A percentile compares a stretch with the other conserved stretches of the same genome.
These are phyloP conservation scores for Vaccinium corymbosum DNA, from an alignment of 148 eudicot species.

Conservation along the genomic window DNA sequence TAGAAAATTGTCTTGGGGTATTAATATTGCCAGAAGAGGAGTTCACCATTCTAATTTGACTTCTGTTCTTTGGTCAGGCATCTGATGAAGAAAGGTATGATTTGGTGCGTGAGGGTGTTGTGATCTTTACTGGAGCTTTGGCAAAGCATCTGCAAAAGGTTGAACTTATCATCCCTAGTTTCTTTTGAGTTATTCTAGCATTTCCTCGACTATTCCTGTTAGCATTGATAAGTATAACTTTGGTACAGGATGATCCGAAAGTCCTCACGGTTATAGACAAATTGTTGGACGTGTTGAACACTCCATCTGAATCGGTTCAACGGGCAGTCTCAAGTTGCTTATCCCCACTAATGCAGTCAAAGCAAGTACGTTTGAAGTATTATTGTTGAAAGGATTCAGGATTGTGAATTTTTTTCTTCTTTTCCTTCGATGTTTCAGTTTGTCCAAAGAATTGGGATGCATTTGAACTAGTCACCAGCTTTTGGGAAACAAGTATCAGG, in stretches of 20 bases:
- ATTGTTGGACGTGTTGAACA: conserved; percentile 84
- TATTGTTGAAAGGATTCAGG: neutral
- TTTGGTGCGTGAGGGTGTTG: conserved; percentile 98
- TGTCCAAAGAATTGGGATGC: neutral
- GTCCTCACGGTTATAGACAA: conserved; percentile 91
- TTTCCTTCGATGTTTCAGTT: neutral
- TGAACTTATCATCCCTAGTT: conserved; percentile 8
- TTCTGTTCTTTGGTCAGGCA: conserved; percentile 43
- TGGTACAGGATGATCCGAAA: conserved; percentile 83
- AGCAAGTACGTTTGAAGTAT: conserved; percentile 48
- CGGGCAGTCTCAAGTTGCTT: conserved; percentile 91
- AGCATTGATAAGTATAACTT: conserved; percentile 1
- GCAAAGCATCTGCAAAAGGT: conserved; percentile 95
- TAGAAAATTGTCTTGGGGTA: neutral
- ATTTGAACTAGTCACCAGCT: neutral
- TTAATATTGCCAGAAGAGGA: neutral
- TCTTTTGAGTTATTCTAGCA: neutral
- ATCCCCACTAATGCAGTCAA: conserved; percentile 89
- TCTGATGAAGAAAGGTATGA: conserved; percentile 90
- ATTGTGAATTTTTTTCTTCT: neutral
- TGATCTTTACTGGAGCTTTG: conserved; percentile 92
- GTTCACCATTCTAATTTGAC: conserved; percentile 5
- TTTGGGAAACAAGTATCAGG: neutral
- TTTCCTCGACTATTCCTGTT: neutral
- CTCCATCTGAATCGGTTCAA: conserved; percentile 99